These are phyloP conservation scores for Ogataea polymorpha DNA, from an alignment of 805 yeast species.

Conservation along the genomic window DNA sequence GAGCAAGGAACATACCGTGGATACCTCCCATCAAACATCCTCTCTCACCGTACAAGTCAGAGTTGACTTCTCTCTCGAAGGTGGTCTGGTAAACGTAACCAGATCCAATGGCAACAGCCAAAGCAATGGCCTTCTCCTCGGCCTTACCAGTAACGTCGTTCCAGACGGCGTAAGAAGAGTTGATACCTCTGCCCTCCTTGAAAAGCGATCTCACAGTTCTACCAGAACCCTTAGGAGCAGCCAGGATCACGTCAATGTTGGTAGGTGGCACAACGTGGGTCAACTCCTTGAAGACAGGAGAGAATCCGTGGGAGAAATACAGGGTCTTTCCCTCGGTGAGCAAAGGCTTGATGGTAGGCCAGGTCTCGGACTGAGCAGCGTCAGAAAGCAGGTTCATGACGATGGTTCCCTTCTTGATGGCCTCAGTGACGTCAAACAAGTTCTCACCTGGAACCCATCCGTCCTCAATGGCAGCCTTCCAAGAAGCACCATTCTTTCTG, in stretches of 20 bases:
- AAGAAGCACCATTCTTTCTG: slow-evolving; percentile 96
- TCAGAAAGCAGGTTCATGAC: slow-evolving; percentile 98
- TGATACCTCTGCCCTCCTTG: slow-evolving; percentile 99
- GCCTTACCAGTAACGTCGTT: slow-evolving; percentile 99
- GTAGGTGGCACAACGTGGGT: slow-evolving; percentile 95
- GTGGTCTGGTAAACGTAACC: slow-evolving; percentile 99
- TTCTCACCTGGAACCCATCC: slow-evolving; percentile 99
- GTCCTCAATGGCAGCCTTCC: slow-evolving; percentile 99
- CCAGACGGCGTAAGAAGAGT: slow-evolving; percentile 99
- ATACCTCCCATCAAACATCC: slow-evolving; percentile 99
- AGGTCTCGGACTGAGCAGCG: slow-evolving; percentile 99
- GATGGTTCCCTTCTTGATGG: slow-evolving; percentile 86
- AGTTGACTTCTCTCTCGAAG: slow-evolving; percentile 98
- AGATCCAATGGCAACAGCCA: slow-evolving; percentile 98
- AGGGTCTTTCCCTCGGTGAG: slow-evolving; percentile 96
- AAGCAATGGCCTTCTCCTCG: slow-evolving; percentile 97
- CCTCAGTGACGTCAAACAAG: slow-evolving; percentile 93
- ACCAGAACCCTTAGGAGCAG: slow-evolving; percentile 99
- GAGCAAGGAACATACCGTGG: slow-evolving; percentile 99
- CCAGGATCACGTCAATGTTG: slow-evolving; percentile 94
- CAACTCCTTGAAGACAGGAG: slow-evolving; percentile 97
- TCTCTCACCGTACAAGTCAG: slow-evolving; percentile 99
- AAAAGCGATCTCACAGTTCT: slow-evolving; percentile 98
- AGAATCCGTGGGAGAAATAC: slow-evolving; percentile 99
- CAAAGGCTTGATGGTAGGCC: slow-evolving; percentile 83